Conservation (phyloP, 2,329 filamentous ascomycete genomes). For the Chaetomiaceae sp. region DNA sequence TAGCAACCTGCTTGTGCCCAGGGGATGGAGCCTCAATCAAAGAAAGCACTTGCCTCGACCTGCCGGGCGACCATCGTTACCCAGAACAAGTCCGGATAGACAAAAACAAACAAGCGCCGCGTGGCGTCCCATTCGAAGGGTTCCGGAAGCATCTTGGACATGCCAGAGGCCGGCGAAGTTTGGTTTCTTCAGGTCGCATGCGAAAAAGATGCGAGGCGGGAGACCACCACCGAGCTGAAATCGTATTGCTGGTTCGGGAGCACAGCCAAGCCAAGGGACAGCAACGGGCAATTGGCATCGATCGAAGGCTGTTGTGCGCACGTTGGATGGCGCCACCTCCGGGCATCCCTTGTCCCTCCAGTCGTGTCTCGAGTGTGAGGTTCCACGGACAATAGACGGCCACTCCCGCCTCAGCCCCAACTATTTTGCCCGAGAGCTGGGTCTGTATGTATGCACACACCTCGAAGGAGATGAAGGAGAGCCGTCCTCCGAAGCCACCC, state of each 20-base stretch:
- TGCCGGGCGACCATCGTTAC: slow-evolving; percentile 8
- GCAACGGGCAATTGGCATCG: slow-evolving; percentile 1
- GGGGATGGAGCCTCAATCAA: slow-evolving; percentile 11
- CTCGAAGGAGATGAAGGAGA: too few relatives aligned
- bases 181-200: neutral
- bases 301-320: slow-evolving; percentile 4
- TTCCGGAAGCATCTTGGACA: slow-evolving; percentile 7
- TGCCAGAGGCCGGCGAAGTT: neutral
- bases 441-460: neutral
- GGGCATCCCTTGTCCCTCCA: neutral
- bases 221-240: slow-evolving; percentile 5
- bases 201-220: slow-evolving; percentile 2
- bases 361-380: neutral
- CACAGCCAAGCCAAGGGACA: neutral
- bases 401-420: neutral
- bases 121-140: slow-evolving; percentile 1
- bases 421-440: neutral
- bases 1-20: neutral
- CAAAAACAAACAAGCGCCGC: slow-evolving; percentile 3
- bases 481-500: neutral
- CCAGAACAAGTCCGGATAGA: slow-evolving; percentile 7
- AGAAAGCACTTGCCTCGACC: slow-evolving; percentile 12
- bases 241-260: slow-evolving; percentile 16
- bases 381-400: neutral
- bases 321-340: slow-evolving; percentile 10